These are phyloP conservation scores for Xylariaceae sp. DNA, from an alignment of 2,329 filamentous ascomycete species.

Conservation along the genomic window DNA sequence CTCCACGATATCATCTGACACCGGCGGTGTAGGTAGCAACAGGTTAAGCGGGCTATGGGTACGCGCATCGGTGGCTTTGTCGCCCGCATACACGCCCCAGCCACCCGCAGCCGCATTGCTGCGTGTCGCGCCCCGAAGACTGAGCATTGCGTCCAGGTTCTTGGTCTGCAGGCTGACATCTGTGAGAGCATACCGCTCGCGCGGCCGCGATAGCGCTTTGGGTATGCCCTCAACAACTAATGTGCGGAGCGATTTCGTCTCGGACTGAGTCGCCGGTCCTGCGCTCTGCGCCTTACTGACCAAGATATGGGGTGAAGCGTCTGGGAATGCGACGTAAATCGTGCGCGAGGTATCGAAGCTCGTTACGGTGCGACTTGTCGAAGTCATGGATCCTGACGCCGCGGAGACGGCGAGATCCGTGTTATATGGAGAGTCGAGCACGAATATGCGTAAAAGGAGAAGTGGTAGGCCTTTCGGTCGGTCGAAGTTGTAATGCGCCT, in stretches of 20 bases:
- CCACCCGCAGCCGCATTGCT: slow-evolving; percentile 69
- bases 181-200: slow-evolving; percentile 65
- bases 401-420: slow-evolving; percentile 45
- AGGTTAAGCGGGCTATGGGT: slow-evolving; percentile 52
- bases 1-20: slow-evolving; percentile 36
- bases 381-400: slow-evolving; percentile 8
- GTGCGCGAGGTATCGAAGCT: slow-evolving; percentile 62
- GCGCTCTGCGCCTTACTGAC: slow-evolving; percentile 48
- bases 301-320: slow-evolving; percentile 72
- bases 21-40: slow-evolving; percentile 43
- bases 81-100: slow-evolving; percentile 66
- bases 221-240: slow-evolving; percentile 75
- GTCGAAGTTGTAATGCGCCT: slow-evolving; percentile 77
- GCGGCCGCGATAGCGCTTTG: slow-evolving; percentile 71
- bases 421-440: slow-evolving; percentile 77
- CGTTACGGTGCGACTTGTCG: slow-evolving; percentile 30
- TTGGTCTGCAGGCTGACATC: slow-evolving; percentile 64
- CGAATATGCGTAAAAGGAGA: slow-evolving; percentile 70
- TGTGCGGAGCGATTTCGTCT: slow-evolving; percentile 60
- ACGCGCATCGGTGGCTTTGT: slow-evolving; percentile 37
- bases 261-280: slow-evolving; percentile 40
- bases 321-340: slow-evolving; percentile 77
- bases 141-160: slow-evolving; percentile 64
- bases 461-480: slow-evolving; percentile 65
- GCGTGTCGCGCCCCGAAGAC: slow-evolving; percentile 63